These are phyloP conservation scores for Afroboletus lepidellus DNA, from an alignment of 1,284 basidiomycete genomes.

Conservation along the genomic window DNA sequence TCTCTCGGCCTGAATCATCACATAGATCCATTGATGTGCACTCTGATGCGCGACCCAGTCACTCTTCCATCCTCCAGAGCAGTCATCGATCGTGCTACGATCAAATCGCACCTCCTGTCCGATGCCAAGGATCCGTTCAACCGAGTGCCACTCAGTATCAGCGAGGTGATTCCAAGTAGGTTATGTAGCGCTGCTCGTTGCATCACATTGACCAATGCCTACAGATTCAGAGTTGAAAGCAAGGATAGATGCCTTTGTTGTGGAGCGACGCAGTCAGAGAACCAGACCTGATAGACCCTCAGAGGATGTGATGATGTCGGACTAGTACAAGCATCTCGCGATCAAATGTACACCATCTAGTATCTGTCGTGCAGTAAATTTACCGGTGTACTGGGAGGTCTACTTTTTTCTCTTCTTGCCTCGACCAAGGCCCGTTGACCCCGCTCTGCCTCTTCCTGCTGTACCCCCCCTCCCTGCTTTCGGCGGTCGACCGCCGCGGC, in stretches of 20 bases:
- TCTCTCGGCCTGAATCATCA: background rate
- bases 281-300: slow-evolving; percentile 18
- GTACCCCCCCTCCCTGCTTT: slow-evolving; percentile 27
- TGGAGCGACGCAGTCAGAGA: slow-evolving; percentile 46
- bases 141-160: slow-evolving; percentile 74
- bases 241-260: slow-evolving; percentile 60
- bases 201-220: slow-evolving; percentile 7
- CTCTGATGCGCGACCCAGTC: slow-evolving; percentile 96
- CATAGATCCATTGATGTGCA: slow-evolving; percentile 88
- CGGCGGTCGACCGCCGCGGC: slow-evolving; percentile 28
- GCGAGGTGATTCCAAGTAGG: slow-evolving; percentile 76
- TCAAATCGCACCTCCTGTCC: slow-evolving; percentile 92
- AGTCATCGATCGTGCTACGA: slow-evolving; percentile 87
- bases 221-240: slow-evolving; percentile 60
- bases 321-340: slow-evolving; percentile 10
- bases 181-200: background rate
- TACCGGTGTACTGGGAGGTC: slow-evolving; percentile 1
- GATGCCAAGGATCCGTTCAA: slow-evolving; percentile 93
- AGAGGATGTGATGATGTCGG: slow-evolving; percentile 31
- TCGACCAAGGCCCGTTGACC: slow-evolving; percentile 24
- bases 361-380: slow-evolving; percentile 9
- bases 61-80: slow-evolving; percentile 82
- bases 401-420: slow-evolving; percentile 36
- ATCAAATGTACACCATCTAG: background rate
- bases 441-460: slow-evolving; percentile 27